Evolutionary conservation across 805 yeast species (phyloP), one percentile per base, ranked within the genome.

Genomic region (Metschnikowia sp.): DNA sequence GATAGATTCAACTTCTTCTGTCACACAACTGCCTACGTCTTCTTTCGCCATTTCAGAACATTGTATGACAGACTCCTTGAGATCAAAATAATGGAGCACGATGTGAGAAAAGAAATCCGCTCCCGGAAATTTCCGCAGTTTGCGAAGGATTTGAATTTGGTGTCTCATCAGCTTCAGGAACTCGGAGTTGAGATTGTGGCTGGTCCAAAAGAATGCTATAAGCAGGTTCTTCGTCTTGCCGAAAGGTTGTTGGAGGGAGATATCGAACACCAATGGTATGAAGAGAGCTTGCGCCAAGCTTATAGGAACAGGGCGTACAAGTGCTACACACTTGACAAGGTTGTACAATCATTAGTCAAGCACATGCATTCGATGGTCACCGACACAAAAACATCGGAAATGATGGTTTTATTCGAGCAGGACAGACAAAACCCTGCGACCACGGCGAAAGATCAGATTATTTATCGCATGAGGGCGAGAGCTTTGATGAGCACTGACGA

Each of bases 261-360:
- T 33, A 69, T 94, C 41, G 99, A 94, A 61, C 96, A 88, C 53
- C 94, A 86, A 65, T 84, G 90, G 86, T 95, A 87, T 65, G 99
- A 94, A 70, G 99, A 94, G 66, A 80, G 96, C 13, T 69, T 94
- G 49, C 88, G 99, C 53, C 97, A 92, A 73, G 97, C 95, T 0
- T 94, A 87, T 71, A 81, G 94, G 60, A 94, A 92, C 69, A 85
- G 84, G 52, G 99, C 98, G 0, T 94, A 87, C 72, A 89, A 89
- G 64, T 69, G 94, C 47, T 92, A 90, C 70, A 92, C 98, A 1
- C 78, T 94, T 51, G 97, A 94, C 65, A 94, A 91, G 69, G 96
- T 91, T 26, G 80, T 90, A 18, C 96, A 89, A 60, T 66, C 76
- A 3, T 55, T 72, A 62, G 72, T 72, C 10, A 94, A 94, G 65